phyloP scores from a whole-genome alignment of 768 basidiomycete genomes.

The Auricularia auricula-judae region DNA sequence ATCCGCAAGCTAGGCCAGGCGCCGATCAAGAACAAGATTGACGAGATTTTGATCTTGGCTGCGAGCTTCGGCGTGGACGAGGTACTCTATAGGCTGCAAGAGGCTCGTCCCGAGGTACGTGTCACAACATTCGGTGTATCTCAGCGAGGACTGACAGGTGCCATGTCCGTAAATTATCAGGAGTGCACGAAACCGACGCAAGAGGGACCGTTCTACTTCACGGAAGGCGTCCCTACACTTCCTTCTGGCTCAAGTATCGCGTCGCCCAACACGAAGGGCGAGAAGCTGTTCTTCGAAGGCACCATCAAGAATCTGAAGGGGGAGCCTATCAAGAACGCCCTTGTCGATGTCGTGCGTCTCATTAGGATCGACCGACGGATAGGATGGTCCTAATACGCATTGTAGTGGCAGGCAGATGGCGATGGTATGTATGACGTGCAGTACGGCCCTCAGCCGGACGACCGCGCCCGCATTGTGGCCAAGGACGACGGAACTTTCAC shows the following conservation, averaged over 20 bases:
- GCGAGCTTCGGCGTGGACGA: slow-evolving; percentile 28
- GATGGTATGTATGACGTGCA: slow-evolving; percentile 27
- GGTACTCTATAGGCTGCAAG: slow-evolving; percentile 25
- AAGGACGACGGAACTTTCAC: slow-evolving; percentile 19
- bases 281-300: slow-evolving; percentile 24
- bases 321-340: slow-evolving; percentile 20
- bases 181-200: slow-evolving; percentile 22
- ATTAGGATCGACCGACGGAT: neutral
- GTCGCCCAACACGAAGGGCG: slow-evolving; percentile 19
- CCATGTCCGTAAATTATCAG: slow-evolving; percentile 4
- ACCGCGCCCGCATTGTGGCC: slow-evolving; percentile 21
- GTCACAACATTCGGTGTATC: no score
- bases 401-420: slow-evolving; percentile 30
- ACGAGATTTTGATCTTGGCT: slow-evolving; percentile 19
- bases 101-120: slow-evolving; percentile 20
- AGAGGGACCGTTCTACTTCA: slow-evolving; percentile 24
- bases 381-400: neutral
- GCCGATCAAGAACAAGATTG: slow-evolving; percentile 26
- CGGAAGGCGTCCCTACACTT: slow-evolving; percentile 19
- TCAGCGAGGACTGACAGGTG: no score
- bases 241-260: slow-evolving; percentile 18
- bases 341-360: slow-evolving; percentile 23
- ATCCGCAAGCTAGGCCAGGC: slow-evolving; percentile 27
- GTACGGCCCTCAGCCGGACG: slow-evolving; percentile 13
- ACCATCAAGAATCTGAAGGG: slow-evolving; percentile 25